Evolutionary conservation across 2,329 filamentous ascomycete species (phyloP), one percentile per base, ranked within the genome.

Genomic region (Xylariales sp.): DNA sequence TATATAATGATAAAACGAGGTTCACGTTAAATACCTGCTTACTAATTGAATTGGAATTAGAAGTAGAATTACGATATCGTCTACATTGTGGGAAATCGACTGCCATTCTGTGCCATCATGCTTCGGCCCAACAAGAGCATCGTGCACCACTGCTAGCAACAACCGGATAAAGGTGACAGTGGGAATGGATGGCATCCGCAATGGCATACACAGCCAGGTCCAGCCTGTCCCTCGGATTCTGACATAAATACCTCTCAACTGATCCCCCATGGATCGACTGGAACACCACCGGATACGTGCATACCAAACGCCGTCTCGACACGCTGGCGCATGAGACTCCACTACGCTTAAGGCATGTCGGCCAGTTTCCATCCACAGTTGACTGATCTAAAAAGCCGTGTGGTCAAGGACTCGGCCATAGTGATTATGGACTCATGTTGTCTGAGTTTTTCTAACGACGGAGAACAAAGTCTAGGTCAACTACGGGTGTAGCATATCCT

Each of bases 311-410:
- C 14, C 24, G 25, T 39, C 36, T 39, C 36, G 11, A 39, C 15
- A 6, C 22, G 25, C 18, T 39, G 36, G 10, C 36, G 36, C 27
- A 39, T 21, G 20, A 39, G 22, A 27, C 24, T 39, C 36, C 36
- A 39, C 12, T 39, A 39, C 16, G 24, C 36, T 19, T 29, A 18
- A 4, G 36, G 25, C 25, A 39, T 15, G 16, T 39, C 36, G 15
- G 25, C 22, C 9, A 39, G 22, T 8, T 21, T 18, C 31, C 36
- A 15, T 39, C 20, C 18, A 31, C n/a, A 12, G 31, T 19, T 14
- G 20, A n/a, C 27, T 15, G 14, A n/a, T 12, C 16, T 27, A 29
- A 8, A 27, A 8, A 8, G 7, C 24, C n/a, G 24, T 8, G 24
- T n/a, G 24, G 7, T 27, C 8, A 27, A 27, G 24, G n/a, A n/a